Percentiles rank a stretch among this genome's conserved stretches.
These are phyloP conservation scores for Teunomyces panamensis DNA, from an alignment of 805 yeast genomes.

Conservation along the genomic window DNA sequence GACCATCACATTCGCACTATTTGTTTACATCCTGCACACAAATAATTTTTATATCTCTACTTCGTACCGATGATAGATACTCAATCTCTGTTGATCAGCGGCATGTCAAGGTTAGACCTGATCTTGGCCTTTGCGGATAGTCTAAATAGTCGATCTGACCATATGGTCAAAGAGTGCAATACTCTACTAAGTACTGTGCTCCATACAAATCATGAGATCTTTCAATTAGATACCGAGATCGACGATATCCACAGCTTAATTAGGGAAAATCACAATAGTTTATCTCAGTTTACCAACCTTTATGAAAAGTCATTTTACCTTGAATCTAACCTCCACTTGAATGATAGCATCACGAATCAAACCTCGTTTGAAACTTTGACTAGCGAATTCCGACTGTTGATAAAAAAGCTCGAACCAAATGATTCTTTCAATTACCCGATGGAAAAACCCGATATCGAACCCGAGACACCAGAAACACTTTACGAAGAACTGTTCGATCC, in stretches of 20 bases:
- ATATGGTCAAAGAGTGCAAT: constrained; percentile 20
- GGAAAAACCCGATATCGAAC: neutral
- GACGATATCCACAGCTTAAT: constrained; percentile 24
- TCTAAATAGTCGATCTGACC: constrained; percentile 26
- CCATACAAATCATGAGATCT: constrained; percentile 1
- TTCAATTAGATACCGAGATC: constrained; percentile 24
- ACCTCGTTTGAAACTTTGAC: constrained; percentile 27
- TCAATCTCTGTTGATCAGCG: neutral
- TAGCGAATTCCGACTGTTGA: constrained; percentile 26
- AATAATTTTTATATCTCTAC: neutral
- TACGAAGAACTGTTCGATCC: neutral
- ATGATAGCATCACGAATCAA: constrained; percentile 32
- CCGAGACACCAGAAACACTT: constrained; percentile 3
- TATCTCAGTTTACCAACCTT: constrained; percentile 27
- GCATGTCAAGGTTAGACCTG: constrained; percentile 23
- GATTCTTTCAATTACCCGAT: constrained; percentile 5
- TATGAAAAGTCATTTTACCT: constrained; percentile 30
- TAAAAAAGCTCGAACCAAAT: constrained; percentile 15
- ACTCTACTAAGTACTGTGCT: constrained; percentile 15
- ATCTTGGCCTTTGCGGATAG: constrained; percentile 30
- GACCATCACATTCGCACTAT: neutral
- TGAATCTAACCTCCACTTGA: constrained; percentile 29
- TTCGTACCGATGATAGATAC: neutral
- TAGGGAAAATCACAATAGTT: constrained; percentile 18
- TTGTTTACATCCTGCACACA: constrained; percentile 2